These are phyloP conservation scores for Knoxdaviesia proteae DNA, from an alignment of 2,329 filamentous ascomycete species.

Conservation along the genomic window DNA sequence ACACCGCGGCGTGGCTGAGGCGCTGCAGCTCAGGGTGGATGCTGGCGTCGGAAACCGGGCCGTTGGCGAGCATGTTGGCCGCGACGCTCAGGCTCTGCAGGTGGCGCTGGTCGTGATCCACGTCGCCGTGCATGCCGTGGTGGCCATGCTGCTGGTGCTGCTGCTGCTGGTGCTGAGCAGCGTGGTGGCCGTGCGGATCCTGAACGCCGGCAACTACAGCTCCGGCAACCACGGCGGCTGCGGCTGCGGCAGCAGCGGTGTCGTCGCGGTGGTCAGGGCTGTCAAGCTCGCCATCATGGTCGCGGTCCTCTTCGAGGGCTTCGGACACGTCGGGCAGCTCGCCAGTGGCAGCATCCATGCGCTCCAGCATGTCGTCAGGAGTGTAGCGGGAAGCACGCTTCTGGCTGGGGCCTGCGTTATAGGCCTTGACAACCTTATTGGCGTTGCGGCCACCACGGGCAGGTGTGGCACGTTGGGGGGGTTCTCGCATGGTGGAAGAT, in stretches of 20 bases:
- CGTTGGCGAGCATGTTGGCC: conserved; percentile 13
- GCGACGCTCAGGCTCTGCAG: conserved; percentile 7
- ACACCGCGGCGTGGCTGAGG: neutral
- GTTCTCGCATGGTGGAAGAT: neutral
- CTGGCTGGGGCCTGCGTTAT: neutral
- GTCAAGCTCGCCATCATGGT: neutral
- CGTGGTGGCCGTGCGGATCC: neutral
- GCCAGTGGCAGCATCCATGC: neutral
- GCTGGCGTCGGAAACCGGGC: conserved; percentile 6
- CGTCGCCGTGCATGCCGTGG: conserved; percentile 3
- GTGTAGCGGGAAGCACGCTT: neutral
- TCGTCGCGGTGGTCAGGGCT: neutral
- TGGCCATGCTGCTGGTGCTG: conserved; percentile 5
- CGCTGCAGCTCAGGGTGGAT: conserved; percentile 2
- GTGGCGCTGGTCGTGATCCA: conserved; percentile 4
- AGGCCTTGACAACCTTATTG: conserved; percentile 4
- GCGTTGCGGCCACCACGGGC: conserved; percentile 1
- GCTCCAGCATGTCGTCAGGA: conserved; percentile 3
- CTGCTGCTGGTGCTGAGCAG: conserved; percentile 1
- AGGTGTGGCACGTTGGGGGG: neutral
- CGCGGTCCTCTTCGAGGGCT: too few species aligned
- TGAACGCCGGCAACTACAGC: neutral
- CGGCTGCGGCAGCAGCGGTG: neutral
- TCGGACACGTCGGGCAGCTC: too few species aligned
- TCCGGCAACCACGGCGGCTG: neutral